Base-by-base conservation (phyloP, 805 yeast genomes). In the Metschnikowia proteae region DNA sequence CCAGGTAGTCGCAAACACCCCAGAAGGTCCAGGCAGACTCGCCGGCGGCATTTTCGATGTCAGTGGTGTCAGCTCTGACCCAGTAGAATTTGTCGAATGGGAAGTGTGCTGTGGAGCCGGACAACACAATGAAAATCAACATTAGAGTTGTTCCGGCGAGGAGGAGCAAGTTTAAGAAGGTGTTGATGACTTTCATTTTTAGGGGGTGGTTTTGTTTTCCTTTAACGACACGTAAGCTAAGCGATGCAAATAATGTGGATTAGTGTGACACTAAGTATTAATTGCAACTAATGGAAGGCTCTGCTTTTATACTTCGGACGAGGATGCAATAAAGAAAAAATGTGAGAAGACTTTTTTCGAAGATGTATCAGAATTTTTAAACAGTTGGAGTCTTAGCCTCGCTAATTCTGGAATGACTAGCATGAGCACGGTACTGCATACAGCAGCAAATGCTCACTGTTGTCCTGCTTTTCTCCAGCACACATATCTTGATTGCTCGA, bases 1-100 rank as follows among this genome's bases (percentile, higher is more conserved):
- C 74, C 38, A 62, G 53, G 47, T 79, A 78, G 53, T 77, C 74
- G 65, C 88, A 83, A 40, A 84, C 74, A 53, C 84, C 83, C 78
- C 92, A 91, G 66, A 80, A 80, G 8, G 91, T 86, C 97, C 97
- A 91, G 59, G 91, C 81, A 3, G 88, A 73, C 11, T 66, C 62
- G 33, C 63, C 64, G 28, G 76, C 69, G 6, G 86, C 84, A 38
- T 72, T 64, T 55, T 74, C 47, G 49, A 84, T 79, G 36, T 64
- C 68, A 3, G 78, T 61, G 43, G 96, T 89, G 59, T 83, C 84
- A 27, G 89, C 96, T 61, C 81, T 74, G 37, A 91, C 62, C 91
- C 94, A 89, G 70, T 85, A 90, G 67, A 88, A 86, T 50, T 75
- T 68, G 60, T 79, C 77, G 59, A 54, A 56, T 25, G 60, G 59